Evolutionary conservation across 495 filamentous ascomycete genomes (phyloP), one percentile per base, ranked within the genome.

Genomic region (Durotheca rogersii): DNA sequence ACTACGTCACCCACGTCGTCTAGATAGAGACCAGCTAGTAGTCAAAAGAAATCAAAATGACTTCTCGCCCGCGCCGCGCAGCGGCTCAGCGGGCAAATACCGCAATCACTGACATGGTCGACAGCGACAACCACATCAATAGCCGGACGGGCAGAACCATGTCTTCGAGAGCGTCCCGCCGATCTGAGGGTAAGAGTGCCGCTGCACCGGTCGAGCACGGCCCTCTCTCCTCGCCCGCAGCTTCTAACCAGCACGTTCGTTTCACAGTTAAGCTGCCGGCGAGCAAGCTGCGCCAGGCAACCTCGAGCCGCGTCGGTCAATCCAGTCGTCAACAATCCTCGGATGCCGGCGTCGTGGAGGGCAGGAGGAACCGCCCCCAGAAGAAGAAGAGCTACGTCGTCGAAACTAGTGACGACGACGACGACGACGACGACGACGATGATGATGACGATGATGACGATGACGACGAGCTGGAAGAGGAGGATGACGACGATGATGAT

Each of bases 181-280:
- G 76, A 50, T 70, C 72, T 2, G 75, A 73, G 40, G 73, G 68
- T 39, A 65, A 65, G 50, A 70, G 56, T 49, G 69, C 67, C 51
- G 66, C 42, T 37, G 67, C 73, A 51, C 80, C 81, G 15, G 71
- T 82, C 39, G 75, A 79, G 56, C 79, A 79, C 65, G 79, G 75
- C 44, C 68, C 74, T 20, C 70, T 79, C 27, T 74, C 74, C 11
- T 80, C 81, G 21, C 61, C 79, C 42, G 78, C 76, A 60, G 79
- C 81, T 50, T 70, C 71, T 29, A 75, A 72, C 51, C 80, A 79
- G 67, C 84, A 86, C 49, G 80, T 92, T 43, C 81, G 81, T 65
- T 72, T 96, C 37, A 94, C 86, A 20, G 83, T 96, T 57, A 95
- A 90, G 72, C 84, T 92, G 61, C 83, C 88, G 4, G 81, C 88